Percentiles rank a stretch among this genome's conserved stretches.
phyloP scores from a whole-genome alignment of 1,284 basidiomycete species.

The Moniliella sp. region DNA sequence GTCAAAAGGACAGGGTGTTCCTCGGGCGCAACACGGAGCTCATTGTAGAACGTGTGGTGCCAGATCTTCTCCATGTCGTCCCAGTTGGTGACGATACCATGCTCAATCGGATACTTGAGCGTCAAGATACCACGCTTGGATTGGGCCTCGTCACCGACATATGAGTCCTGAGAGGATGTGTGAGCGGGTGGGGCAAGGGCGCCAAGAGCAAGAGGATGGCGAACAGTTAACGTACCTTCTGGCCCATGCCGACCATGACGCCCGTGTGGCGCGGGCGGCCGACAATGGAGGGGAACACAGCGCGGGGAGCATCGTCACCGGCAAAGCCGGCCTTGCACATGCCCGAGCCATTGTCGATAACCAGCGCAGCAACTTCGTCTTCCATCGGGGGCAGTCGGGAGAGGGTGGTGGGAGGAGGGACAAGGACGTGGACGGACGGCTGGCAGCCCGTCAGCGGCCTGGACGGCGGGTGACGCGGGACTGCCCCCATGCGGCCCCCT shows the following conservation, averaged over 20 bases:
- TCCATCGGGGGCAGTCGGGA: too few relatives aligned
- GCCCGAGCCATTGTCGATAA: slow-evolving; percentile 35
- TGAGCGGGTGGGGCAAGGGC: slow-evolving; percentile 64
- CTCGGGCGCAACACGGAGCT: slow-evolving; percentile 43
- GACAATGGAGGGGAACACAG: slow-evolving; percentile 64
- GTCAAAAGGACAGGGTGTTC: slow-evolving; percentile 83
- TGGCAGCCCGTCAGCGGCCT: too few relatives aligned
- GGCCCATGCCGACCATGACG: slow-evolving; percentile 52
- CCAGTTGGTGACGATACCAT: slow-evolving; percentile 58
- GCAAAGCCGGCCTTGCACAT: slow-evolving; percentile 41
- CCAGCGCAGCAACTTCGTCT: slow-evolving; percentile 34
- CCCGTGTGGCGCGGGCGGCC: slow-evolving; percentile 76
- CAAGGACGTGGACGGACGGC: too few relatives aligned
- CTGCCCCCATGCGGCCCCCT: too few relatives aligned
- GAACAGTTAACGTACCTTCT: too few relatives aligned
- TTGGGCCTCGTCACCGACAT: slow-evolving; percentile 57
- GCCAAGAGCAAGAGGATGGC: too few relatives aligned
- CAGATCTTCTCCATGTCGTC: slow-evolving; percentile 35
- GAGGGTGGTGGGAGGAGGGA: too few relatives aligned
- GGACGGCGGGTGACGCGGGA: too few relatives aligned
- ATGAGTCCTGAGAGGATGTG: slow-evolving; percentile 44
- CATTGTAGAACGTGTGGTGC: slow-evolving; percentile 37
- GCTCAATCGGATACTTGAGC: slow-evolving; percentile 45
- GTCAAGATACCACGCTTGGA: slow-evolving; percentile 86
- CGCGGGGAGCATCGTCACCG: slow-evolving; percentile 56